Evolutionary conservation across 2,329 filamentous ascomycete species (phyloP).

Genomic region (Apiospora pterosperma): DNA sequence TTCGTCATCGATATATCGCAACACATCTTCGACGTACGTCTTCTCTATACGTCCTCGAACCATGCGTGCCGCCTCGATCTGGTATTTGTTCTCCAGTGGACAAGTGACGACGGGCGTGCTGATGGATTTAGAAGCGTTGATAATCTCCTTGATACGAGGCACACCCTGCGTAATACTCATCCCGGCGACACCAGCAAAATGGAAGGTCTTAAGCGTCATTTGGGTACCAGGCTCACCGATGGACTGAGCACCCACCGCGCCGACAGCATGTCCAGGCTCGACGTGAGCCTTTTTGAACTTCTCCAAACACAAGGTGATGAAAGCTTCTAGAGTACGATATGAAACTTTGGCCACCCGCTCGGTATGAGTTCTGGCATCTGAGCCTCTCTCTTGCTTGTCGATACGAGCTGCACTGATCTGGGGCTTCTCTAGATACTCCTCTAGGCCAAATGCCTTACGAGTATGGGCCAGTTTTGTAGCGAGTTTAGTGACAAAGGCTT

Average conservation of each 20-base stretch:
- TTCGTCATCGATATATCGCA: constrained; percentile 80
- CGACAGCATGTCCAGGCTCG: constrained; percentile 92
- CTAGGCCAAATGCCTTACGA: constrained; percentile 49
- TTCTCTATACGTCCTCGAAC: constrained; percentile 95
- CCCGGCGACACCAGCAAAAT: constrained; percentile 98
- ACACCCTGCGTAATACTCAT: constrained; percentile 99
- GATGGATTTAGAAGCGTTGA: constrained; percentile 93
- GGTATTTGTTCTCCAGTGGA: constrained; percentile 70
- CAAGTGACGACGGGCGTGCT: constrained; percentile 93
- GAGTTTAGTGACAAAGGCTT: constrained; percentile 63
- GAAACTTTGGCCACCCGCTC: constrained; percentile 85
- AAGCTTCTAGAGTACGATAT: constrained; percentile 65
- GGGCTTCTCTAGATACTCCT: constrained; percentile 29
- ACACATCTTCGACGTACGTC: constrained; percentile 80
- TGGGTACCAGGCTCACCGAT: constrained; percentile 98
- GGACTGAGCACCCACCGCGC: constrained; percentile 93
- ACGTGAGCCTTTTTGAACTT: constrained; percentile 92
- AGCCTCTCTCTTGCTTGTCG: constrained; percentile 24
- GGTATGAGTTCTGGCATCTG: constrained; percentile 22
- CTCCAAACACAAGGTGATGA: constrained; percentile 77
- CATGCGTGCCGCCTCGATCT: constrained; percentile 77
- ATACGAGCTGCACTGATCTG: constrained; percentile 20
- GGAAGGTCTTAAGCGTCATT: constrained; percentile 99
- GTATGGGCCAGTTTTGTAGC: constrained; percentile 58
- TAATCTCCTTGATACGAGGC: constrained; percentile 99